Conservation (phyloP, 352 stramenopile genomes). For the Pythium scleroteichum region DNA sequence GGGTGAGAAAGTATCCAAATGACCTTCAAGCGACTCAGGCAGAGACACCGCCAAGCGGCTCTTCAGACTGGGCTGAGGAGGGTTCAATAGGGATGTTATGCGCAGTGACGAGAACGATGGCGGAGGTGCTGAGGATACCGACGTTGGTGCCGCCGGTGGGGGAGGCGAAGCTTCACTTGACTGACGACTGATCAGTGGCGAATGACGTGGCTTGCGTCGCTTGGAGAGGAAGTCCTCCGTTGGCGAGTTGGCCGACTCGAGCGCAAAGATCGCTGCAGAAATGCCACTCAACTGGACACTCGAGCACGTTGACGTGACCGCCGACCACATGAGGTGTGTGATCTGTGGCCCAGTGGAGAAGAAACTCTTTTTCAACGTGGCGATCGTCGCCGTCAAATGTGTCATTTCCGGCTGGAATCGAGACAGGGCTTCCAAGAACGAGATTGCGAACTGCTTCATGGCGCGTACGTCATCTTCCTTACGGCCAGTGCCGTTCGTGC, state of each 20-base stretch:
- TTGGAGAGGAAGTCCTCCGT: constrained; percentile 24
- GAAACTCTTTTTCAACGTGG: constrained; percentile 67
- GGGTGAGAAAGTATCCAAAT: constrained; percentile 69
- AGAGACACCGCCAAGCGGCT: constrained; percentile 63
- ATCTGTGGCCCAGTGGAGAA: constrained; percentile 68
- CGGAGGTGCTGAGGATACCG: constrained; percentile 20
- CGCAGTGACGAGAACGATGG: constrained; percentile 68
- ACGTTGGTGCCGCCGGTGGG: background rate
- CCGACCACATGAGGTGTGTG: constrained; percentile 77
- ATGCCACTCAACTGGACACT: constrained; percentile 72
- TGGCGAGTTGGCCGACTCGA: constrained; percentile 29
- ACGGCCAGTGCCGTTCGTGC: constrained; percentile 7
- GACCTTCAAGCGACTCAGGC: constrained; percentile 60
- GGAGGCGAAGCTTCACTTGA: constrained; percentile 20
- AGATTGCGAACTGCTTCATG: constrained; percentile 77
- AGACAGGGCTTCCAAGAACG: constrained; percentile 62
- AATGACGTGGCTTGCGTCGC: constrained; percentile 17
- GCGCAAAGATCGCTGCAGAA: constrained; percentile 58
- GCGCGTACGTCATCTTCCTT: constrained; percentile 50
- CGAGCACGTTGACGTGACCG: constrained; percentile 59
- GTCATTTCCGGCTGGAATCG: constrained; percentile 72
- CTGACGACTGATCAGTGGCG: constrained; percentile 11
- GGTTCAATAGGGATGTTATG: constrained; percentile 70
- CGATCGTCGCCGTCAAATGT: constrained; percentile 50
- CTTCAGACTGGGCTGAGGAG: constrained; percentile 50